phyloP scores from a whole-genome alignment of 73 alveolate genomes.

The Vitrella brassicaformis region DNA sequence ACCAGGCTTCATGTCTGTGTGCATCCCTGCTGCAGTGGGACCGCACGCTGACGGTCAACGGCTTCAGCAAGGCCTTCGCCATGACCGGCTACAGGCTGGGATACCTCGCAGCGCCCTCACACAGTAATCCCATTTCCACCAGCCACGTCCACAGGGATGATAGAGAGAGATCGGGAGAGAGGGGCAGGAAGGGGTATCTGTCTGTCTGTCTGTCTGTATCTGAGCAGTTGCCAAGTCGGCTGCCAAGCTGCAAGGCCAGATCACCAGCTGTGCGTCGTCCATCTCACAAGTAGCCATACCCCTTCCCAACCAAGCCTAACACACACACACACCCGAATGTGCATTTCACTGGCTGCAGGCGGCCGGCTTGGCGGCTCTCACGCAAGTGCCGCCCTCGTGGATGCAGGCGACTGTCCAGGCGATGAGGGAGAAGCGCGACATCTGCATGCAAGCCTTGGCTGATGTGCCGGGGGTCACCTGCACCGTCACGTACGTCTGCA shows the following conservation, averaged over 20 bases:
- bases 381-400: background rate
- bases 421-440: background rate
- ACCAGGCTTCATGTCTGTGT: too few relatives aligned
- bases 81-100: conserved; percentile 42
- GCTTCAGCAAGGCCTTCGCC: conserved; percentile 25
- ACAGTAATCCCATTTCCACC: background rate
- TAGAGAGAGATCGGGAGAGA: too few relatives aligned
- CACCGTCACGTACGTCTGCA: background rate
- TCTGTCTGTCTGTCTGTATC: too few relatives aligned
- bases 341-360: background rate
- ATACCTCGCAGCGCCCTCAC: conserved; percentile 9
- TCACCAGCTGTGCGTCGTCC: conserved; percentile 35
- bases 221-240: conserved; percentile 13
- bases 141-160: background rate
- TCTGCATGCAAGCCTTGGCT: background rate
- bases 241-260: conserved; percentile 31
- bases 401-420: background rate
- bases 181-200: too few relatives aligned
- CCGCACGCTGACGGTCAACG: conserved; percentile 30
- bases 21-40: conserved; percentile 23
- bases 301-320: background rate
- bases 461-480: background rate
- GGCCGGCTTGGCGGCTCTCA: background rate
- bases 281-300: conserved; percentile 30
- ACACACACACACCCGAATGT: background rate